phyloP scores from a whole-genome alignment of 208 protist species.

The Trypanosoma cruzi region DNA sequence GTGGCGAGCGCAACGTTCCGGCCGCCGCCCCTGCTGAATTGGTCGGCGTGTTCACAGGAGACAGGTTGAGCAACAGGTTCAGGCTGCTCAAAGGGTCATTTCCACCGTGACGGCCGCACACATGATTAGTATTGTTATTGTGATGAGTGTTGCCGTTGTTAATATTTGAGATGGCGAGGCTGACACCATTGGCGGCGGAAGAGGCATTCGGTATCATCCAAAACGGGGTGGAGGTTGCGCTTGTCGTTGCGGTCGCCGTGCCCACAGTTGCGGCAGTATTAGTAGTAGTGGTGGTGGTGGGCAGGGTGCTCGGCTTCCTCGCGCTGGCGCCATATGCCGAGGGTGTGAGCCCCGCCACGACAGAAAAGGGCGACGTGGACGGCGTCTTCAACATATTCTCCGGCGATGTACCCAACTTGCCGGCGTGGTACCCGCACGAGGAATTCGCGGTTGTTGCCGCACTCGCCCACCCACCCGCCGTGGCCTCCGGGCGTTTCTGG shows the following conservation, averaged over 20 bases:
- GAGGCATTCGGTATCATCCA: not conserved
- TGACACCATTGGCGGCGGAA: not conserved
- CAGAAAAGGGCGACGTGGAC: constrained; percentile 11
- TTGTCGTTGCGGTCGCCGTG: not conserved
- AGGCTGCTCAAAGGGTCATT: constrained; percentile 17
- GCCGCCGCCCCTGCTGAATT: not conserved
- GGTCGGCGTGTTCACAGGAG: constrained; percentile 13
- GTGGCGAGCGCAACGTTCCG: not conserved
- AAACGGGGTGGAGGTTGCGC: constrained; percentile 9
- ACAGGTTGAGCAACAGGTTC: constrained; percentile 17
- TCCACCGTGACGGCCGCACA: not conserved
- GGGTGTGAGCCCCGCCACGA: constrained; percentile 17
- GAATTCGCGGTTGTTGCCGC: not conserved
- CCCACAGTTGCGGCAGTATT: too few relatives aligned
- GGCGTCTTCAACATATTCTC: constrained; percentile 13
- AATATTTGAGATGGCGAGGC: not conserved
- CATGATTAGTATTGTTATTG: not conserved
- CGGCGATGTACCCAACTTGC: constrained; percentile 2
- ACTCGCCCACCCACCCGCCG: constrained; percentile 5
- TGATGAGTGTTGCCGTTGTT: not conserved
- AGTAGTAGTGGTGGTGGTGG: not conserved
- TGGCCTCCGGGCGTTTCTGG: not conserved
- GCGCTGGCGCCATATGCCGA: constrained; percentile 6
- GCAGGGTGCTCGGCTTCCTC: not conserved
- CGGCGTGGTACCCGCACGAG: not conserved